Conservation (phyloP, 2,329 filamentous ascomycete genomes). For the Monilinia fructigena region DNA sequence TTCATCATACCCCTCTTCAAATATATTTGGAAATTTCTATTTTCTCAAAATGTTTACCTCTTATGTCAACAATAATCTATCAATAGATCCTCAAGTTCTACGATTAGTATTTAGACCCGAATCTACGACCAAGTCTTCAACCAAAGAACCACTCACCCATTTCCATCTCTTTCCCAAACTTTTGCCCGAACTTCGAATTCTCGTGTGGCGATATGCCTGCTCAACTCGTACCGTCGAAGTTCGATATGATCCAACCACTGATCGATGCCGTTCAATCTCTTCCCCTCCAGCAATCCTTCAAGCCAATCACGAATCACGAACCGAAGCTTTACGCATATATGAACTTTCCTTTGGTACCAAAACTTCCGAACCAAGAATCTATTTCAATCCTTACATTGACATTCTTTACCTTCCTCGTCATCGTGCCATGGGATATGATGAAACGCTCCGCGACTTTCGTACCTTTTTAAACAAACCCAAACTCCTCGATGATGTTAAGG, state of each 20-base stretch:
- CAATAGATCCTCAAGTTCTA: constrained; percentile 13
- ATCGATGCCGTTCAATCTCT: constrained; percentile 42
- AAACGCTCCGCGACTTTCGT: constrained; percentile 45
- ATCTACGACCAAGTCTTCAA: not conserved
- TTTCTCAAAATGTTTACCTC: constrained; percentile 10
- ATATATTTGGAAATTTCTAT: not conserved
- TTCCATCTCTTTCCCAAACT: constrained; percentile 36
- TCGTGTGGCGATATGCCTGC: constrained; percentile 36
- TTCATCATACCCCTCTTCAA: not conserved
- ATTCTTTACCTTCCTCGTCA: constrained; percentile 41
- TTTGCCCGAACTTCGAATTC: constrained; percentile 36
- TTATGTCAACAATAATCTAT: constrained; percentile 13
- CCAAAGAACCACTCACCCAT: constrained; percentile 5
- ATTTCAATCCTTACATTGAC: constrained; percentile 38
- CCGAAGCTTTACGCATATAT: constrained; percentile 44
- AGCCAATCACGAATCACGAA: constrained; percentile 45
- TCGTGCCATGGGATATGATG: constrained; percentile 40
- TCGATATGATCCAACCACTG: constrained; percentile 39
- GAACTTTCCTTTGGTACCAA: constrained; percentile 42
- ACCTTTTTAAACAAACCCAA: constrained; percentile 38
- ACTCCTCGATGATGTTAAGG: constrained; percentile 41
- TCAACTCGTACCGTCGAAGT: constrained; percentile 33
- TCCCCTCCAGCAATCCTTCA: constrained; percentile 45
- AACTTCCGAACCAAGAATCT: constrained; percentile 33
- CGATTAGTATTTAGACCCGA: constrained; percentile 5